Evolutionary conservation across 2,329 filamentous ascomycete species (phyloP).

Genomic region (Colletotrichum destructivum): DNA sequence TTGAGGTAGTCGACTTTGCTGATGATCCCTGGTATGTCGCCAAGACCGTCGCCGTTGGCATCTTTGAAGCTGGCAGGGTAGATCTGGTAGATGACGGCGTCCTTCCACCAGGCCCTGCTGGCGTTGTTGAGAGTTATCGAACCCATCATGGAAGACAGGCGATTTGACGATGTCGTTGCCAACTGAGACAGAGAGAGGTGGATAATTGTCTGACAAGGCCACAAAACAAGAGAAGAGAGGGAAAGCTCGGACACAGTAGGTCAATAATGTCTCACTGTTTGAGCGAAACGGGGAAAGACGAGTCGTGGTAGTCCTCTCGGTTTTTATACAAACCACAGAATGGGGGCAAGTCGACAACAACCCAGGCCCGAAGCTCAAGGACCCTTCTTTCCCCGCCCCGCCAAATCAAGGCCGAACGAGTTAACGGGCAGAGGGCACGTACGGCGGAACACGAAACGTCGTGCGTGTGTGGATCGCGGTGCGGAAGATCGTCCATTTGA

Average conservation of each 20-base stretch:
- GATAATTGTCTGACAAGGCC: not conserved
- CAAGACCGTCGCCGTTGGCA: conserved; percentile 71
- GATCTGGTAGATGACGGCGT: conserved; percentile 71
- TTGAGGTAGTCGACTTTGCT: conserved; percentile 74
- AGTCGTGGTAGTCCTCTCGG: not conserved
- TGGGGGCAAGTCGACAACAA: not conserved
- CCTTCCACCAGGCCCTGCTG: conserved; percentile 66
- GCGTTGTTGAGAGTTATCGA: conserved; percentile 32
- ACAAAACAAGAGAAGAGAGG: not conserved
- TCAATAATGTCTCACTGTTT: not conserved
- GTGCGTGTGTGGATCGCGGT: conserved; percentile 34
- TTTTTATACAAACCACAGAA: not conserved
- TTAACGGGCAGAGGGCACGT: conserved; percentile 4
- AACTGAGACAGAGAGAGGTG: not conserved
- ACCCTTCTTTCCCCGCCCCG: not conserved
- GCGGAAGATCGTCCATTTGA: conserved; percentile 40
- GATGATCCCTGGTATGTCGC: conserved; percentile 75
- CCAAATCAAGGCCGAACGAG: conserved; percentile 1
- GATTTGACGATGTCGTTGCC: not conserved
- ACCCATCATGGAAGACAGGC: conserved; percentile 23
- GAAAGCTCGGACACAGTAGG: not conserved
- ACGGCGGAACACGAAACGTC: conserved; percentile 41
- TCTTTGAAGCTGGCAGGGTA: conserved; percentile 73
- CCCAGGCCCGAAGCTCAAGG: not conserved
- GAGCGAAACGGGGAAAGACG: not conserved